Conservation (phyloP, 768 basidiomycete species). For the Serendipita indica region DNA sequence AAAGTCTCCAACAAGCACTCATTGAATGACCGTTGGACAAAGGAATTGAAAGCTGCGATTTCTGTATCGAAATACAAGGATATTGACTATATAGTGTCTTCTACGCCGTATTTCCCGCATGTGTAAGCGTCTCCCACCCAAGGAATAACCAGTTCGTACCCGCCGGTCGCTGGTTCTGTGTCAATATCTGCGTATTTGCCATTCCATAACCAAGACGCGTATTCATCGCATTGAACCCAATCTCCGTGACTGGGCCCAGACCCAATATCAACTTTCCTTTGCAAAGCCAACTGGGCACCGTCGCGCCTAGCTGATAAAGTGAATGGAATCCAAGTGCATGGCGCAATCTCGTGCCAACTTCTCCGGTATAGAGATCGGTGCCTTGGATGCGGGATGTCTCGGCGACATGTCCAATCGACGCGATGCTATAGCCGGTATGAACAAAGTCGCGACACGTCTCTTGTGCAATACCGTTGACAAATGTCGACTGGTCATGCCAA, state of each 20-base stretch:
- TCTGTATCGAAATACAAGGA: too few species aligned
- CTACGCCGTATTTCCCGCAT: background rate
- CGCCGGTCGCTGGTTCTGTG: background rate
- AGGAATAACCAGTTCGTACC: slow-evolving; percentile 3
- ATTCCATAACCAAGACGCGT: background rate
- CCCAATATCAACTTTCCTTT: background rate
- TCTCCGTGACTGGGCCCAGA: slow-evolving; percentile 4
- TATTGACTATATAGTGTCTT: too few species aligned
- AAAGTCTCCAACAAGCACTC: too few species aligned
- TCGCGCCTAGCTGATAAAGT: background rate
- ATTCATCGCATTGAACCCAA: background rate
- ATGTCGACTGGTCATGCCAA: slow-evolving; percentile 5
- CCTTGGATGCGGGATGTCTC: slow-evolving; percentile 7
- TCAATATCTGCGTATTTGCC: background rate
- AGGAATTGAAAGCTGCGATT: too few species aligned
- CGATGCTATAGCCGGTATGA: slow-evolving; percentile 6
- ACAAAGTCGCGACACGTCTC: slow-evolving; percentile 9
- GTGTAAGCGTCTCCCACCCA: slow-evolving; percentile 6
- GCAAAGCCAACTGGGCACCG: background rate
- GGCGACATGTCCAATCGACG: background rate
- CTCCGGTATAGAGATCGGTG: background rate
- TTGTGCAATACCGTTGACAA: slow-evolving; percentile 4
- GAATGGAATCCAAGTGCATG: slow-evolving; percentile 2
- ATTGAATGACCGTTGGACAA: too few species aligned
- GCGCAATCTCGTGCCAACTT: background rate